A percentile compares a stretch with the other conserved stretches of the same genome.
Conservation (phyloP, 805 yeast genomes). For the Middelhovenomyces tepae region DNA sequence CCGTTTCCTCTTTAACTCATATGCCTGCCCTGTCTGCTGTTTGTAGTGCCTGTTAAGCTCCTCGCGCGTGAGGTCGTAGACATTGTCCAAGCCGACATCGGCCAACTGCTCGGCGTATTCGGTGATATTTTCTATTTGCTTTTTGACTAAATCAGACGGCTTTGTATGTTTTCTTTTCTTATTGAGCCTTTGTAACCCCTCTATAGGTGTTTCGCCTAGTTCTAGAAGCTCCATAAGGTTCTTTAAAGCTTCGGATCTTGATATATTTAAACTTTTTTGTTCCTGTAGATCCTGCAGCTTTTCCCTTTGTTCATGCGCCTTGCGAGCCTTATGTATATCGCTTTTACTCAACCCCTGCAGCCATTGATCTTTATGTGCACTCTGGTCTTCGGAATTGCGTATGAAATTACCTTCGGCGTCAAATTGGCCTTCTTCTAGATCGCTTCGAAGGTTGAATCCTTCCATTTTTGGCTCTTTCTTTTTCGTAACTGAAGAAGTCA, state of each 20-base stretch:
- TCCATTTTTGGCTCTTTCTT: slow-evolving; percentile 40
- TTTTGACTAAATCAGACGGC: slow-evolving; percentile 19
- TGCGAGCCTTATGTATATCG: slow-evolving; percentile 32
- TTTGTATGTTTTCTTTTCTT: slow-evolving; percentile 15
- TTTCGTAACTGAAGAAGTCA: slow-evolving; percentile 1
- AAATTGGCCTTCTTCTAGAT: slow-evolving; percentile 49
- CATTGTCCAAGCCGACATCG: slow-evolving; percentile 33
- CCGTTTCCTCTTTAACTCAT: slow-evolving; percentile 20
- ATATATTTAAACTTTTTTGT: slow-evolving; percentile 6
- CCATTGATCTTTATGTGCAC: slow-evolving; percentile 34
- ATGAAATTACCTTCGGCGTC: slow-evolving; percentile 55
- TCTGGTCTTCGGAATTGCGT: slow-evolving; percentile 31
- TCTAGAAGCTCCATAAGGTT: slow-evolving; percentile 38
- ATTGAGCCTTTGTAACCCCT: slow-evolving; percentile 40
- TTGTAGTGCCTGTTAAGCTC: slow-evolving; percentile 41
- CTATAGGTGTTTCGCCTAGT: slow-evolving; percentile 53
- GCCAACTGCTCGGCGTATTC: slow-evolving; percentile 39
- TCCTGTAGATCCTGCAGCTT: slow-evolving; percentile 10
- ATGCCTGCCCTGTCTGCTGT: slow-evolving; percentile 35
- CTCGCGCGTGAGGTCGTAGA: slow-evolving; percentile 50
- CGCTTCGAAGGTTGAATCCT: slow-evolving; percentile 52
- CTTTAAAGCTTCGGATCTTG: slow-evolving; percentile 21
- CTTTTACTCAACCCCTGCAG: slow-evolving; percentile 27
- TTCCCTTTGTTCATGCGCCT: slow-evolving; percentile 27
- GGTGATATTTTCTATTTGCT: slow-evolving; percentile 35